Conservation (phyloP, 805 yeast genomes). For the Wickerhamiella sorbophila region DNA sequence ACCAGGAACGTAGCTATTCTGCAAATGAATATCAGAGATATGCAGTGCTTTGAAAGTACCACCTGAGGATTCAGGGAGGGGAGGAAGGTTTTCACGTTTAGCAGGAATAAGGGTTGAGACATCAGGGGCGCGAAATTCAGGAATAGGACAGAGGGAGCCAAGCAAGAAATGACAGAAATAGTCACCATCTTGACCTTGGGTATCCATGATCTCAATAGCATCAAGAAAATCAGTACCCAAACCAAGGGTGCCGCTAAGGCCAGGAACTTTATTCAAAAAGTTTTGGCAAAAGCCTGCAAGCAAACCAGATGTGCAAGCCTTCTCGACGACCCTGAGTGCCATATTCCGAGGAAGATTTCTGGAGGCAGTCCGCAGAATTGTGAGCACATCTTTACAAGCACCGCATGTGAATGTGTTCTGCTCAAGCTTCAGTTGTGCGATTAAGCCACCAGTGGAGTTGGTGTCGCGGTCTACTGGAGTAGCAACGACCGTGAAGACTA, state of each 20-base stretch:
- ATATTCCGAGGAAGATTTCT: not conserved
- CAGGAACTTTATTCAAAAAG: conserved; percentile 1
- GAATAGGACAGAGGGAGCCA: conserved; percentile 37
- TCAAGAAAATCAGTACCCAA: conserved; percentile 33
- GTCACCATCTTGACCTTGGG: conserved; percentile 40
- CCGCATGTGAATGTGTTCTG: not conserved
- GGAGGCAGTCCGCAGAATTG: not conserved
- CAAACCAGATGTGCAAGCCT: not conserved
- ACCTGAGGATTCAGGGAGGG: not conserved
- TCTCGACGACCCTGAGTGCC: not conserved
- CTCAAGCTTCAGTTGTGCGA: not conserved
- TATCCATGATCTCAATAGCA: conserved; percentile 37
- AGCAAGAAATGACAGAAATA: conserved; percentile 45
- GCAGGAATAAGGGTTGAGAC: conserved; percentile 32
- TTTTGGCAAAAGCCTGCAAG: not conserved
- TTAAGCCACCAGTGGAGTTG: not conserved
- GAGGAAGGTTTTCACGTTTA: conserved; percentile 23
- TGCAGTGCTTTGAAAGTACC: conserved; percentile 47
- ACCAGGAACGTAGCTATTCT: conserved; percentile 34
- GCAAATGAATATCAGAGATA: conserved; percentile 51
- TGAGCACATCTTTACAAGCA: not conserved
- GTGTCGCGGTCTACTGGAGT: not conserved
- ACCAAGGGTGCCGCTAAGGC: conserved; percentile 7
- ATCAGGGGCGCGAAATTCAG: conserved; percentile 38
- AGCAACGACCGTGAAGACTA: not conserved